phyloP scores from a whole-genome alignment of 352 stramenopile species.

The Phytopythium boreale region DNA sequence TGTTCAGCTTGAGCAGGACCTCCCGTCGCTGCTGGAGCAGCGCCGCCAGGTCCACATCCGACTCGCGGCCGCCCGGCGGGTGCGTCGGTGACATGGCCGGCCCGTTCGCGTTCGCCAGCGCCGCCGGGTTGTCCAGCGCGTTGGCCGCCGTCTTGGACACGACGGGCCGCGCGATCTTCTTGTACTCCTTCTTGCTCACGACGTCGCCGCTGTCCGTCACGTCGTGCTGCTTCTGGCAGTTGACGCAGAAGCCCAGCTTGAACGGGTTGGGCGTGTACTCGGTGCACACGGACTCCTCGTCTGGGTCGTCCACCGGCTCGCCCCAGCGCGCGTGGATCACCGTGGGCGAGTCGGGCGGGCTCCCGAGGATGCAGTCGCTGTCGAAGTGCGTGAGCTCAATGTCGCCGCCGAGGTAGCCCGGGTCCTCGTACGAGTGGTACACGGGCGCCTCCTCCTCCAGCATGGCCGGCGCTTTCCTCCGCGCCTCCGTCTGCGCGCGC shows the following conservation, averaged over 20 bases:
- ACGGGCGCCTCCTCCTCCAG: slow-evolving; percentile 38
- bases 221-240: slow-evolving; percentile 89
- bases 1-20: slow-evolving; percentile 65
- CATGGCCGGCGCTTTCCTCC: slow-evolving; percentile 15
- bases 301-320: slow-evolving; percentile 75
- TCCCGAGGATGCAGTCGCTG: slow-evolving; percentile 74
- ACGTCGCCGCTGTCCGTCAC: slow-evolving; percentile 69
- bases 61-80: slow-evolving; percentile 49
- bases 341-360: slow-evolving; percentile 64
- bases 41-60: slow-evolving; percentile 75
- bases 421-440: slow-evolving; percentile 81
- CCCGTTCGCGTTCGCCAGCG: slow-evolving; percentile 47
- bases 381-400: slow-evolving; percentile 73
- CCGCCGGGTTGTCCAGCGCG: slow-evolving; percentile 73
- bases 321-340: slow-evolving; percentile 87
- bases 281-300: slow-evolving; percentile 76
- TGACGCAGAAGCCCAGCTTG: slow-evolving; percentile 86
- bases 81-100: slow-evolving; percentile 25
- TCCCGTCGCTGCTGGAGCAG: slow-evolving; percentile 73
- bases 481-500: slow-evolving; percentile 29
- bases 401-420: slow-evolving; percentile 54
- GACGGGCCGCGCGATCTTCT: slow-evolving; percentile 71
- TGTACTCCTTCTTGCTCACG: slow-evolving; percentile 73
- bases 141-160: slow-evolving; percentile 74
- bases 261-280: slow-evolving; percentile 85